Evolutionary conservation across 805 yeast species (phyloP).

Genomic region (Peterozyma toletana): DNA sequence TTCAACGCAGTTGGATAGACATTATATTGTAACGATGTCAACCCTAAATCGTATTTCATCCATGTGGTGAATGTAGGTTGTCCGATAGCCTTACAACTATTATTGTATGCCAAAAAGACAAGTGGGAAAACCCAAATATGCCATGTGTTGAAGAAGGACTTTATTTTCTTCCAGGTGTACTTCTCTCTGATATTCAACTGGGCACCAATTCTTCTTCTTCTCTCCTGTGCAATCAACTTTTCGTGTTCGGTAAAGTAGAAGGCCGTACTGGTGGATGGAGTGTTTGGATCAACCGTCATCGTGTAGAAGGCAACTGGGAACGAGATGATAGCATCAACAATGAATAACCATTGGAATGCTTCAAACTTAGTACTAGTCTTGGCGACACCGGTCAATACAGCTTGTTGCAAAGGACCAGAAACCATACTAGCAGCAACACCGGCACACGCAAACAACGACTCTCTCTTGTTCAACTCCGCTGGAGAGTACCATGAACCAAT

Average conservation of each 20-base stretch:
- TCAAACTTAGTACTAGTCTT: slow-evolving; percentile 13
- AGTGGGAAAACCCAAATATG: slow-evolving; percentile 37
- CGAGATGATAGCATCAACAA: slow-evolving; percentile 33
- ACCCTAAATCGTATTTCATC: slow-evolving; percentile 30
- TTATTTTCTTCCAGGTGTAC: slow-evolving; percentile 33
- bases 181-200: slow-evolving; percentile 33
- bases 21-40: slow-evolving; percentile 28
- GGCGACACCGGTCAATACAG: slow-evolving; percentile 19
- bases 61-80: slow-evolving; percentile 40
- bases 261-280: slow-evolving; percentile 36
- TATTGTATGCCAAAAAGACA: slow-evolving; percentile 30
- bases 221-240: slow-evolving; percentile 36
- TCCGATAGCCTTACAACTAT: slow-evolving; percentile 21
- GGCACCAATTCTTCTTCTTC: slow-evolving; percentile 34
- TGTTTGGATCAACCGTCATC: slow-evolving; percentile 34
- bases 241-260: slow-evolving; percentile 35
- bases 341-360: slow-evolving; percentile 40
- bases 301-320: slow-evolving; percentile 33
- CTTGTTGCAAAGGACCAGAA: slow-evolving; percentile 31
- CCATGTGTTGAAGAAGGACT: slow-evolving; percentile 39
- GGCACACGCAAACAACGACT: slow-evolving; percentile 26
- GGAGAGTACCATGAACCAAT: slow-evolving; percentile 30
- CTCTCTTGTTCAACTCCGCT: slow-evolving; percentile 26
- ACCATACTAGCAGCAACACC: slow-evolving; percentile 27
- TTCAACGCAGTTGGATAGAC: slow-evolving; percentile 31